Conservation (phyloP, 306 rosid species). For the Prinsepia uniflora region DNA sequence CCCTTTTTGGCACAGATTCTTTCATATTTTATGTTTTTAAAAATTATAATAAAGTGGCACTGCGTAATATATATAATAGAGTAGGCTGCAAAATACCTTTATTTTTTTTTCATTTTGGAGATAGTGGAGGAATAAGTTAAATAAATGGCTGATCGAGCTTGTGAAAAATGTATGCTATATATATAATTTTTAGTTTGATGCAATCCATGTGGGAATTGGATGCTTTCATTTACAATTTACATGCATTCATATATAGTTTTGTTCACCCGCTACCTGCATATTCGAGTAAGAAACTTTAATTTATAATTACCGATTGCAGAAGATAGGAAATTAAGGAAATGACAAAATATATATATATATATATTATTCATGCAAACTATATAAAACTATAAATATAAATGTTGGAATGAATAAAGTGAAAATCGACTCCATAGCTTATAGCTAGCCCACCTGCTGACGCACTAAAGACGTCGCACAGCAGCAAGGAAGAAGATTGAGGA, state of each 20-base stretch:
- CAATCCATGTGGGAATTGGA: neutral
- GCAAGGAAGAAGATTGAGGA: too few species aligned
- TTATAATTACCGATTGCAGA: too few species aligned
- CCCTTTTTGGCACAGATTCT: slow-evolving; percentile 6
- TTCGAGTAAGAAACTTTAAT: too few species aligned
- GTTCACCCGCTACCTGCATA: too few species aligned
- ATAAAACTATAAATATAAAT: too few species aligned
- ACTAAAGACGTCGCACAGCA: neutral
- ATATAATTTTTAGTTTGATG: neutral
- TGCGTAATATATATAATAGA: neutral
- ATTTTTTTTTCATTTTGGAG: neutral
- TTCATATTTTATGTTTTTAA: neutral
- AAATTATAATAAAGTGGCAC: too few species aligned
- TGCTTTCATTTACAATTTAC: too few species aligned
- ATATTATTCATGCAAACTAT: too few species aligned
- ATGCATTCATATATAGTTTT: too few species aligned
- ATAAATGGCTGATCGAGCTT: neutral
- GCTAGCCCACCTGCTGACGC: neutral
- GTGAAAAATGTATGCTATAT: neutral
- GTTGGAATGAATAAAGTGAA: neutral
- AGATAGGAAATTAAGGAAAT: too few species aligned
- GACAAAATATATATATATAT: too few species aligned
- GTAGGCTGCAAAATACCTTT: too few species aligned
- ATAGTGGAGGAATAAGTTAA: neutral
- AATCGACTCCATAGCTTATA: neutral